phyloP scores from a whole-genome alignment of 2,329 filamentous ascomycete genomes.

The Colletotrichum liaoningense region DNA sequence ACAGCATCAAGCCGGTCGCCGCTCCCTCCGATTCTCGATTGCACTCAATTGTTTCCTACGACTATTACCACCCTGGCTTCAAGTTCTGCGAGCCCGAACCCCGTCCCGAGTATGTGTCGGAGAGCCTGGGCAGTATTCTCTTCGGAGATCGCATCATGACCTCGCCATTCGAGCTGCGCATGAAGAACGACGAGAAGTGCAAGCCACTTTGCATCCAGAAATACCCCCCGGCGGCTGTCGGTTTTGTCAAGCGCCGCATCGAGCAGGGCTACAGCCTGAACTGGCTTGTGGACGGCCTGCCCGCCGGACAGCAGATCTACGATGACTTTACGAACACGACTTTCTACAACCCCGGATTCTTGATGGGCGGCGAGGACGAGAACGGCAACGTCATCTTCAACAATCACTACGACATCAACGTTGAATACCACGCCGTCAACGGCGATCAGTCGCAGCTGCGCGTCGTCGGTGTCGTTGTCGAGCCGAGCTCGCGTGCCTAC shows the following conservation, averaged over 20 bases:
- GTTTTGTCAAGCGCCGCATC: slow-evolving; percentile 87
- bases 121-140: slow-evolving; percentile 93
- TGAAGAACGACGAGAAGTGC: slow-evolving; percentile 89
- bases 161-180: slow-evolving; percentile 91
- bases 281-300: slow-evolving; percentile 94
- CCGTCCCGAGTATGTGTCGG: slow-evolving; percentile 82
- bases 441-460: slow-evolving; percentile 76
- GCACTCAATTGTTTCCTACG: slow-evolving; percentile 93
- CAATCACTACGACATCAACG: slow-evolving; percentile 94
- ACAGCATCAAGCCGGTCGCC: slow-evolving; percentile 88
- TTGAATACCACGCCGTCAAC: slow-evolving; percentile 90
- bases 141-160: slow-evolving; percentile 98
- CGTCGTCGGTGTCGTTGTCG: slow-evolving; percentile 91
- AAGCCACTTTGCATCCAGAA: slow-evolving; percentile 79
- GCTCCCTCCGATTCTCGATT: slow-evolving; percentile 82
- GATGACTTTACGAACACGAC: slow-evolving; percentile 81
- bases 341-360: slow-evolving; percentile 93
- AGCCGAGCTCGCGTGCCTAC: slow-evolving; percentile 79
- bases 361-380: slow-evolving; percentile 72
- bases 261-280: slow-evolving; percentile 90
- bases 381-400: slow-evolving; percentile 75
- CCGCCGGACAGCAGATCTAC: slow-evolving; percentile 84
- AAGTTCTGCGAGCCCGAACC: slow-evolving; percentile 86
- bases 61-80: slow-evolving; percentile 92
- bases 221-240: slow-evolving; percentile 73